Evolutionary conservation across 345 rosid genomes (phyloP), one percentile per base, ranked within the genome.

Genomic region (Draba incana): DNA sequence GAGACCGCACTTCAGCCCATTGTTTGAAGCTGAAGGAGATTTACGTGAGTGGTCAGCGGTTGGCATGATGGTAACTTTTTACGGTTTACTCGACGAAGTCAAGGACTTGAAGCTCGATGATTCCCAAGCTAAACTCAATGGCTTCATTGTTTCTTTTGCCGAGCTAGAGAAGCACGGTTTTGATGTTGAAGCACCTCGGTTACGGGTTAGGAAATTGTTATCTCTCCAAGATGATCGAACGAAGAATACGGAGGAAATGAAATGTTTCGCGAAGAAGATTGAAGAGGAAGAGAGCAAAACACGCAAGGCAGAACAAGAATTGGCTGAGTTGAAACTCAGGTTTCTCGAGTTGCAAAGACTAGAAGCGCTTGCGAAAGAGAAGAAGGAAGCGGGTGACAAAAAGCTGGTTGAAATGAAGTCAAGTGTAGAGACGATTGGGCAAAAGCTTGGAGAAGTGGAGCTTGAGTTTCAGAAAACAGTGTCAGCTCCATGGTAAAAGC

Each of bases 21-120:
- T 90, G 74, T 47, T 62, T 13, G 81, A 80, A 31, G 79, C 72
- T 14, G 84, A 68, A 69, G 86, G 82, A 68, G 84, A 79, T 71
- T 57, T 72, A 51, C 90, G 90, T 8, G 97, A 90, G 82, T 89
- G 85, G 54, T 35, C 83, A 6, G 94, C 97, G 46, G 70, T 90
- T 61, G 92, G 95, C 25, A 67, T 83, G 52, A 83, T 84, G 88
- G 87, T 88, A 13, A 83, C 79, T 2, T 90, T 77, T 62, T 72
- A 87, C 4, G 66, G 79, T 59, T 78, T 88, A 79, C 61, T 82
- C 12, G 88, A 88, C 16, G 82, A 86, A 81, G 77, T 81, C 6
- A 67, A 61, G 13, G 25, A 23, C 10, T 68, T 74, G 69, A 68
- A 71, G 10, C 55, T 68, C 14, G 72, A 79, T 64, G 81, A 72